phyloP scores from a whole-genome alignment of 2,329 filamentous ascomycete genomes.

The Coccinonectria pachysandricola region DNA sequence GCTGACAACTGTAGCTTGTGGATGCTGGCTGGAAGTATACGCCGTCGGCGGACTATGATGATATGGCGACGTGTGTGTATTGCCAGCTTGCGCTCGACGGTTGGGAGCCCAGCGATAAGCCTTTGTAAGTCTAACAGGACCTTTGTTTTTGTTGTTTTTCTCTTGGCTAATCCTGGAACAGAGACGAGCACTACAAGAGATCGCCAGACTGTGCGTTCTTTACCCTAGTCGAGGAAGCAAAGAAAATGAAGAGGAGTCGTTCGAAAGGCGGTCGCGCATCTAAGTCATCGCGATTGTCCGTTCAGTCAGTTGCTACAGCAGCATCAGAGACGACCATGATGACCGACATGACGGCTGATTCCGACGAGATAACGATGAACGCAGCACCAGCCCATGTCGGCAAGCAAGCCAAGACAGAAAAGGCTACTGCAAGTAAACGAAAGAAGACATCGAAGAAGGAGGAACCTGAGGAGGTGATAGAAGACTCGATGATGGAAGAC shows the following conservation, averaged over 20 bases:
- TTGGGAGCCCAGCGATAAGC: conserved; percentile 90
- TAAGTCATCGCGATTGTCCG: conserved; percentile 57
- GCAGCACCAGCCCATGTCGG: conserved; percentile 45
- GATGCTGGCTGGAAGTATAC: conserved; percentile 93
- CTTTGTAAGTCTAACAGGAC: conserved; percentile 47
- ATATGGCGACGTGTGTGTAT: conserved; percentile 85
- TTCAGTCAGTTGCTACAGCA: conserved; percentile 43
- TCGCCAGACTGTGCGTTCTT: conserved; percentile 80
- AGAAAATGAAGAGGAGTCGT: conserved; percentile 40
- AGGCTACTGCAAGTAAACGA: conserved; percentile 37
- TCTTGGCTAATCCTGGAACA: conserved; percentile 27
- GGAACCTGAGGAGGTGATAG: conserved; percentile 37
- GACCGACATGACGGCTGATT: conserved; percentile 36
- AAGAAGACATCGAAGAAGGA: conserved; percentile 40
- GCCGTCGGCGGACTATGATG: conserved; percentile 69
- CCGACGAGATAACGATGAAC: conserved; percentile 51
- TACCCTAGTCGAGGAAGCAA: conserved; percentile 48
- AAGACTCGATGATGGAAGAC: conserved; percentile 13
- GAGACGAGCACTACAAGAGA: conserved; percentile 76
- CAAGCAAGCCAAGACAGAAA: conserved; percentile 50
- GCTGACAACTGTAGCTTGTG: conserved; percentile 54
- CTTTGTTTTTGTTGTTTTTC: neutral
- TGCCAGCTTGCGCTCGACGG: conserved; percentile 84
- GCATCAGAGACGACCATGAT: conserved; percentile 40
- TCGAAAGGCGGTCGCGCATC: conserved; percentile 50